These are phyloP conservation scores for Asparagopsis taxiformis DNA, from an alignment of 31 red algal genomes.

Conservation along the genomic window DNA sequence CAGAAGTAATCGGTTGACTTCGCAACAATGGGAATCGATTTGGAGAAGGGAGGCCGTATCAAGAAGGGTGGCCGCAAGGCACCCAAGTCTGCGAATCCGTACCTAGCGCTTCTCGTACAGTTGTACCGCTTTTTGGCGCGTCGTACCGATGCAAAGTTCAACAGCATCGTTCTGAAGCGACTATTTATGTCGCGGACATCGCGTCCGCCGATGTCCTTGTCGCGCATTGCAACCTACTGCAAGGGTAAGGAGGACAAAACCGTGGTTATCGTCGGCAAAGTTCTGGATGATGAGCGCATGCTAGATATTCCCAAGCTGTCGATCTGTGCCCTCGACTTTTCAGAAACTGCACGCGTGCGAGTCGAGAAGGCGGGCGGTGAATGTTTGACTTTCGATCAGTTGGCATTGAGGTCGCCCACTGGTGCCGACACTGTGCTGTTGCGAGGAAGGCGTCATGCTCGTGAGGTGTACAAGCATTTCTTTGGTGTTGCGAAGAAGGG, in stretches of 20 bases:
- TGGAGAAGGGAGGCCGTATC: conserved; percentile 93
- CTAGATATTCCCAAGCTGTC: conserved; percentile 86
- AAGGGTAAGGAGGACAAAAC: conserved; percentile 71
- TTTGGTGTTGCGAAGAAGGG: conserved; percentile 84
- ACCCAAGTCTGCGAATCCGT: conserved; percentile 92
- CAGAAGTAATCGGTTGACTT: too few relatives aligned
- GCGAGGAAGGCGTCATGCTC: conserved; percentile 84
- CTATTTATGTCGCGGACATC: conserved; percentile 98
- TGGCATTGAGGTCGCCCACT: conserved; percentile 79
- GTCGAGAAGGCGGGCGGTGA: conserved; percentile 94
- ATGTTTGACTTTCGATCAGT: conserved; percentile 94
- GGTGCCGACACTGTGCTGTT: conserved; percentile 84
- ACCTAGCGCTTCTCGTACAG: conserved; percentile 88
- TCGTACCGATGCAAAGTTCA: conserved; percentile 93
- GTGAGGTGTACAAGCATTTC: conserved; percentile 98
- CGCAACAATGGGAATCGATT: conserved; percentile 99
- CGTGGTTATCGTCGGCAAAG: conserved; percentile 92
- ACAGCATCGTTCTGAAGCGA: conserved; percentile 77
- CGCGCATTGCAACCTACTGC: conserved; percentile 57
- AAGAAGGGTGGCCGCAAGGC: conserved; percentile 75
- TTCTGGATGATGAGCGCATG: conserved; percentile 95
- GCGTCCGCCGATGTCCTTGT: conserved; percentile 87
- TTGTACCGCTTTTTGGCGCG: conserved; percentile 96
- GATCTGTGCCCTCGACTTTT: conserved; percentile 92
- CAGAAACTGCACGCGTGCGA: conserved; percentile 82